Evolutionary conservation across 1,284 basidiomycete species (phyloP), one percentile per base, ranked within the genome.

Genomic region (Schizophyllum commune): DNA sequence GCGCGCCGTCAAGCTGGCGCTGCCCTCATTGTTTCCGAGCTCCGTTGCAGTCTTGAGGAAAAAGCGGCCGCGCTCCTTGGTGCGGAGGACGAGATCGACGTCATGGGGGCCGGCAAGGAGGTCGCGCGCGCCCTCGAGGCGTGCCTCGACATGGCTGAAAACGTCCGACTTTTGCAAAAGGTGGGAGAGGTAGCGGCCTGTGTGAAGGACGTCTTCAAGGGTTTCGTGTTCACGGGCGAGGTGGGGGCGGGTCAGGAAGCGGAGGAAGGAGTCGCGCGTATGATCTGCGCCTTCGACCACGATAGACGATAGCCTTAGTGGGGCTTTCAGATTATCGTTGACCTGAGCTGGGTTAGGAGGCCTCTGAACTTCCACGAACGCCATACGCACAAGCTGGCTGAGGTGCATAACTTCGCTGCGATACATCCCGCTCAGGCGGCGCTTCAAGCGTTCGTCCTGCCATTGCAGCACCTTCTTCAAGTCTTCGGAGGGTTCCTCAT

Each of bases 21-120:
- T 93, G 7, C 94, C 96, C 73, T 98, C 96, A 58, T 91, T 91
- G 61, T 97, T 94, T 8, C 97, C 97, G 4, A 98, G 81, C 70
- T 98, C 95, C 1, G 96, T 98, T 1, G 91, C 85, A 0, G 89
- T 94, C 68, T 92, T 94, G 21, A 96, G 71, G 68, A 86, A 95
- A 67, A 90, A 86, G 33, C 92, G 77, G 1, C 92, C 87, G 58
- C 84, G 84, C 71, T 97, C 95, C 55, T 83, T 82, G 11, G 93
- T 83, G 52, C 81, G 79, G 69, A 97, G 83, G 0, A 97, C 83
- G 52, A 98, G 72, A 70, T 98, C 94, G n/a, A 98, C 85, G 66
- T 94, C 93, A 39, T 86, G 82, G 0, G 77, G 73, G 20, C 78
- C 73, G 0, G 91, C 85, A 4, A 85, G 74, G 0, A 78, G 73